Percentiles rank a stretch among this genome's conserved stretches.
These are phyloP conservation scores for Colletotrichum spinosum DNA, from an alignment of 2,329 filamentous ascomycete species.

Conservation along the genomic window DNA sequence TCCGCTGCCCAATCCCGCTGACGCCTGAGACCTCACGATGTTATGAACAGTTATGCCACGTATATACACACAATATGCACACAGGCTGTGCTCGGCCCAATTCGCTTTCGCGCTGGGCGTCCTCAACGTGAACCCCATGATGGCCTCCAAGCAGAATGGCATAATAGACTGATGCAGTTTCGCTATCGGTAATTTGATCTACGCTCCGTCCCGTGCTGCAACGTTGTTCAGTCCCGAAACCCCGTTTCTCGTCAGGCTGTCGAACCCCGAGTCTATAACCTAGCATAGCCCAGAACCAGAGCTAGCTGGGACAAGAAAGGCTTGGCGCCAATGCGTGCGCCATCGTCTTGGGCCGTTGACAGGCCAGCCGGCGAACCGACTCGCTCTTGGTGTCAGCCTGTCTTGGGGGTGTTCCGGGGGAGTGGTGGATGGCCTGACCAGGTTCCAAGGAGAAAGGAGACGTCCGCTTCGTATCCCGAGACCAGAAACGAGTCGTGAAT, in stretches of 20 bases:
- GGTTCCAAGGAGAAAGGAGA: background rate
- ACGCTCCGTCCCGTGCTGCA: slow-evolving; percentile 4
- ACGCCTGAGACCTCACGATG: background rate
- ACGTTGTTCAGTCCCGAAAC: slow-evolving; percentile 2
- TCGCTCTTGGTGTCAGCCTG: slow-evolving; percentile 16
- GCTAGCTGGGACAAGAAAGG: background rate
- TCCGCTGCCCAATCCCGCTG: background rate
- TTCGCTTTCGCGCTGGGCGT: background rate
- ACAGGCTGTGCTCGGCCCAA: background rate
- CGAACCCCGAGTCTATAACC: too few species aligned
- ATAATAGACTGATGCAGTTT: background rate
- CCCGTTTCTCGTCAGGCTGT: background rate
- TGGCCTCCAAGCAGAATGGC: too few species aligned
- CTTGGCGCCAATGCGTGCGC: slow-evolving; percentile 11
- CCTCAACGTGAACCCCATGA: too few species aligned
- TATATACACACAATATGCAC: background rate
- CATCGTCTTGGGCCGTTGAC: background rate
- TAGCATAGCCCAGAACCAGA: too few species aligned
- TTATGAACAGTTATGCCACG: too few species aligned
- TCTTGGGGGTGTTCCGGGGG: background rate
- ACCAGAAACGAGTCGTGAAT: slow-evolving; percentile 16
- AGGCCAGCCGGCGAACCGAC: background rate
- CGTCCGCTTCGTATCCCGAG: slow-evolving; percentile 14
- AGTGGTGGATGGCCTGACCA: background rate
- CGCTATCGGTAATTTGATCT: slow-evolving; percentile 24